Evolutionary conservation across 2,329 filamentous ascomycete species (phyloP).

Genomic region (Aureobasidium namibiae): DNA sequence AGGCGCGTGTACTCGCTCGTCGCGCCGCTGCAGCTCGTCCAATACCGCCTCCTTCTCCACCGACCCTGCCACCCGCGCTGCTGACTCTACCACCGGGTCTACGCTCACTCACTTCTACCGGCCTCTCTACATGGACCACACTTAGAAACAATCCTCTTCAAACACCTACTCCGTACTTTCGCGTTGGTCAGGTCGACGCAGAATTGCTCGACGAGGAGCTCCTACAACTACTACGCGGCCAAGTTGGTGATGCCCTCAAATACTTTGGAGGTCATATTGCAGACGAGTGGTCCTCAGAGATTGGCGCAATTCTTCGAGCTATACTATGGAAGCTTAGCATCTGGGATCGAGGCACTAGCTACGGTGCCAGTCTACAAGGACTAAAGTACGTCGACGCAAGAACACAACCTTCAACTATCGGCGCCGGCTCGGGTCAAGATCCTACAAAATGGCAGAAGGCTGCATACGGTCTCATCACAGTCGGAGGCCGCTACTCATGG

Average conservation of each 20-base stretch:
- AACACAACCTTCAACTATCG: neutral
- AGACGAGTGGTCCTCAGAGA: slow-evolving; percentile 83
- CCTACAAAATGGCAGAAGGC: slow-evolving; percentile 79
- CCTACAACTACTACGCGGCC: slow-evolving; percentile 71
- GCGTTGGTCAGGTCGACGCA: slow-evolving; percentile 92
- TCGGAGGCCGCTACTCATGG: slow-evolving; percentile 85
- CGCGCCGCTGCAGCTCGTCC: slow-evolving; percentile 58
- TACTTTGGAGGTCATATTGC: slow-evolving; percentile 72
- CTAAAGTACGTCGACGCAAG: slow-evolving; percentile 76
- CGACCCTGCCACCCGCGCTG: slow-evolving; percentile 19
- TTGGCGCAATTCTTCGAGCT: slow-evolving; percentile 66
- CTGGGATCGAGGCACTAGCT: slow-evolving; percentile 94
- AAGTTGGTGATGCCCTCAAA: slow-evolving; percentile 81
- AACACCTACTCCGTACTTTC: slow-evolving; percentile 75
- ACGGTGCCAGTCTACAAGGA: slow-evolving; percentile 88
- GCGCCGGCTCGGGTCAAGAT: slow-evolving; percentile 32
- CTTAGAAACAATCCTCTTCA: slow-evolving; percentile 67
- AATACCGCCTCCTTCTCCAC: slow-evolving; percentile 29
- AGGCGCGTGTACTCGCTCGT: slow-evolving; percentile 75
- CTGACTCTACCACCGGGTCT: slow-evolving; percentile 47
- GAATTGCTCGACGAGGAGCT: slow-evolving; percentile 92
- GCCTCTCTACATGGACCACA: slow-evolving; percentile 17
- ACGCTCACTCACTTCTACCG: slow-evolving; percentile 33
- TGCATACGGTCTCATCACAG: slow-evolving; percentile 74
- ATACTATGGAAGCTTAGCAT: slow-evolving; percentile 89